Conservation (phyloP, 495 filamentous ascomycete genomes). For the Penicillium pancosmium region DNA sequence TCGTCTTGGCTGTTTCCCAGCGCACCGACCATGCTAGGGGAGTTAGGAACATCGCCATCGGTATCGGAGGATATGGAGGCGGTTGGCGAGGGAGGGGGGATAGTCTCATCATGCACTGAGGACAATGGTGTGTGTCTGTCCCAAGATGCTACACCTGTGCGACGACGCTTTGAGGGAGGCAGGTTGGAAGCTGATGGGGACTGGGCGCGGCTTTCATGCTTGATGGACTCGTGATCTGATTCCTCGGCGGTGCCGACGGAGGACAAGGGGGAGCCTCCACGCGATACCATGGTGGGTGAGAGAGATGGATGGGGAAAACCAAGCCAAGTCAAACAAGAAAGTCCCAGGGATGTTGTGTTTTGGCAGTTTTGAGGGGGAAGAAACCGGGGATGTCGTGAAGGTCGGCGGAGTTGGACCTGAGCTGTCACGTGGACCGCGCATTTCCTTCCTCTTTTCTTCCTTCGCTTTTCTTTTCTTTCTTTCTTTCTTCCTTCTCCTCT, state of each 20-base stretch:
- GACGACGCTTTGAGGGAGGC: constrained; percentile 56
- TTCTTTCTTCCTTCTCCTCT: not conserved
- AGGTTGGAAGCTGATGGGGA: constrained; percentile 47
- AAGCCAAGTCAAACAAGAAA: not conserved
- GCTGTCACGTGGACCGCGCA: not conserved
- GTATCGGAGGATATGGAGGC: constrained; percentile 83
- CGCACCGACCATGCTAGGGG: constrained; percentile 44
- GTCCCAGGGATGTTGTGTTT: not conserved
- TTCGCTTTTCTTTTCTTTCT: not conserved
- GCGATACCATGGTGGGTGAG: constrained; percentile 35
- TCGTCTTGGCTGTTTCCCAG: constrained; percentile 64
- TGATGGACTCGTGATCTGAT: constrained; percentile 51
- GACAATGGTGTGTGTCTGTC: constrained; percentile 54
- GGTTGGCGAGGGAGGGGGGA: constrained; percentile 45
- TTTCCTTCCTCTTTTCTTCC: not conserved
- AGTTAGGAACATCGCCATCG: constrained; percentile 71
- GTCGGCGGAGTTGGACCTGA: too few relatives aligned
- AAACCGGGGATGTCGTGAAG: too few relatives aligned
- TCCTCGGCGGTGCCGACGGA: constrained; percentile 53
- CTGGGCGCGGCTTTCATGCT: constrained; percentile 42
- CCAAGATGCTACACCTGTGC: constrained; percentile 51
- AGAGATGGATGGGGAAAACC: not conserved
- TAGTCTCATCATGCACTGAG: constrained; percentile 43
- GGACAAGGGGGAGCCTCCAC: constrained; percentile 54
- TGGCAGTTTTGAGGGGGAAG: too few relatives aligned